A percentile compares a stretch with the other conserved stretches of the same genome.
Evolutionary conservation across 345 rosid species (phyloP).

Genomic region (Cardamine occulta): DNA sequence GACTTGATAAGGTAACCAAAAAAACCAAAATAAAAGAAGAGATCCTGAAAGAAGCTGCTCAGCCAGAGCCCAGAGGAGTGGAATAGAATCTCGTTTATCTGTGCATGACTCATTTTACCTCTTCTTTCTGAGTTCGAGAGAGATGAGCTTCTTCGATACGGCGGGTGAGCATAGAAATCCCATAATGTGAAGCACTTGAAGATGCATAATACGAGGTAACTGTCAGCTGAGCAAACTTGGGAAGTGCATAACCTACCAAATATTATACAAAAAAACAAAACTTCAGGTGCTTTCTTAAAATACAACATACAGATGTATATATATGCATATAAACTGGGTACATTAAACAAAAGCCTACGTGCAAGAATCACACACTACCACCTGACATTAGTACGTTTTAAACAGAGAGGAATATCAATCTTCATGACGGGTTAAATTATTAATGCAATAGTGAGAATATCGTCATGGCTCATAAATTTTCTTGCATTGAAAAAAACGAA

Average conservation of each 20-base stretch:
- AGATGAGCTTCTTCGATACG: constrained; percentile 65
- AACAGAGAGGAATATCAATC: background rate
- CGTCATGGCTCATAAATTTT: background rate
- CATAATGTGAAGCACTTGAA: constrained; percentile 91
- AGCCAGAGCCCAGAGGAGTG: constrained; percentile 22
- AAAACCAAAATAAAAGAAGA: background rate
- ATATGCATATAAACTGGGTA: background rate
- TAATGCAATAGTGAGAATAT: background rate
- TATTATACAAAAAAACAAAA: constrained; percentile 16
- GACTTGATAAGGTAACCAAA: constrained; percentile 17
- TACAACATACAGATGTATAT: background rate
- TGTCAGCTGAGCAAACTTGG: constrained; percentile 77
- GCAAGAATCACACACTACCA: constrained; percentile 17
- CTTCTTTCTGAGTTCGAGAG: constrained; percentile 54
- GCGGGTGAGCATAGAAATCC: constrained; percentile 80
- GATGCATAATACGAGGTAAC: constrained; percentile 91
- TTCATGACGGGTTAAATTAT: background rate
- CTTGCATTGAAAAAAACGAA: background rate
- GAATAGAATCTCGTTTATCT: constrained; percentile 5
- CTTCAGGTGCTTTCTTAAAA: constrained; percentile 28
- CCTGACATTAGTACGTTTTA: constrained; percentile 4
- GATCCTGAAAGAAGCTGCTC: constrained; percentile 13
- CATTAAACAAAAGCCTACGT: constrained; percentile 4
- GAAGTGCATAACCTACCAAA: constrained; percentile 77
- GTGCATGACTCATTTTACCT: constrained; percentile 44